These are phyloP conservation scores for Arachnopeziza araneosa DNA, from an alignment of 2,329 filamentous ascomycete genomes.

Conservation along the genomic window DNA sequence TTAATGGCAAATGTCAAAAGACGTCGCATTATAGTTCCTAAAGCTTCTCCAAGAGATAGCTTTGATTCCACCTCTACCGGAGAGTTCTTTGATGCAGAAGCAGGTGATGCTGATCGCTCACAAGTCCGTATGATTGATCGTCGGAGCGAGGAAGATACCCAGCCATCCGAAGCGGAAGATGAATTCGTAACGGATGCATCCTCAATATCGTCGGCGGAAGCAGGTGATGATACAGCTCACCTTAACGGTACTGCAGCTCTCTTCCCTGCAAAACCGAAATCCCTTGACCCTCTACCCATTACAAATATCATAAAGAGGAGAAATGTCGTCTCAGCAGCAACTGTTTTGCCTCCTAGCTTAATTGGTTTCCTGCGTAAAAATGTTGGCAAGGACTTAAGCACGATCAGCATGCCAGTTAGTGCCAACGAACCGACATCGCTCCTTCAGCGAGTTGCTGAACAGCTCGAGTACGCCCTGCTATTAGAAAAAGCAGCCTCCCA, in stretches of 20 bases:
- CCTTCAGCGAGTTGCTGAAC: slow-evolving; percentile 82
- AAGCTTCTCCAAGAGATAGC: slow-evolving; percentile 51
- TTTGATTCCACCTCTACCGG: slow-evolving; percentile 77
- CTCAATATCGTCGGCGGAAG: slow-evolving; percentile 54
- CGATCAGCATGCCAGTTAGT: slow-evolving; percentile 95
- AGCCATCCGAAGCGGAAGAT: slow-evolving; percentile 50
- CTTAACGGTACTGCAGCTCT: slow-evolving; percentile 59
- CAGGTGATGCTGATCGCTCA: slow-evolving; percentile 50
- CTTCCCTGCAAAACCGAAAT: slow-evolving; percentile 72
- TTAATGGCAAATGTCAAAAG: slow-evolving; percentile 76
- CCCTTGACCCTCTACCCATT: slow-evolving; percentile 71
- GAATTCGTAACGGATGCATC: slow-evolving; percentile 43
- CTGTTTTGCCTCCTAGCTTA: slow-evolving; percentile 77
- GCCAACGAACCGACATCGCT: slow-evolving; percentile 89
- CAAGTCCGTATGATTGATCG: slow-evolving; percentile 71
- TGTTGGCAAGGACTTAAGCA: slow-evolving; percentile 93
- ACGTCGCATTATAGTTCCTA: slow-evolving; percentile 54
- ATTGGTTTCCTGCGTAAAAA: slow-evolving; percentile 96
- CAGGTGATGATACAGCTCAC: slow-evolving; percentile 42
- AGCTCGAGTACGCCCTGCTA: slow-evolving; percentile 83
- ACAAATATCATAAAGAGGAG: slow-evolving; percentile 60
- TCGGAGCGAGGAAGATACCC: slow-evolving; percentile 63
- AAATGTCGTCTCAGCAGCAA: slow-evolving; percentile 64
- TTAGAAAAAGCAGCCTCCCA: slow-evolving; percentile 69
- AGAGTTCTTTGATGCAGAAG: slow-evolving; percentile 92